Evolutionary conservation across 768 basidiomycete genomes (phyloP).

Genomic region (Boletus sp.): DNA sequence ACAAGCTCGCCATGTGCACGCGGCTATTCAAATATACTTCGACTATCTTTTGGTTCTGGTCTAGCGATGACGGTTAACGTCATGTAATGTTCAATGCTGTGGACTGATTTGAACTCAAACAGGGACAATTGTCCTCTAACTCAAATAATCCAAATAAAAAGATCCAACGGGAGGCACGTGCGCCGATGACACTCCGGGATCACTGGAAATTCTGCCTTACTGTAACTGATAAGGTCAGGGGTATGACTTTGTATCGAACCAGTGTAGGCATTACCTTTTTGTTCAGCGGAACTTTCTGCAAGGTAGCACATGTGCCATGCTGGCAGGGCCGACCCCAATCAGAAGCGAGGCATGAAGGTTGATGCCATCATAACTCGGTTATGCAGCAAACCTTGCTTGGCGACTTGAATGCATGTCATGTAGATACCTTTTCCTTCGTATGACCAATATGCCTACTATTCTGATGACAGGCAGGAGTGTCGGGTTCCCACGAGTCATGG

Average conservation of each 20-base stretch:
- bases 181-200: no score
- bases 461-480: no score
- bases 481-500: no score
- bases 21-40: not conserved
- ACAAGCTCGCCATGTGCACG: not conserved
- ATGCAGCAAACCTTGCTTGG: no score
- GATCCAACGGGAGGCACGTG: not conserved
- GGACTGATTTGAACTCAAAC: not conserved
- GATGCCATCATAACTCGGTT: not conserved
- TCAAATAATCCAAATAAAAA: not conserved
- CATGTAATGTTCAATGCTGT: not conserved
- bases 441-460: no score
- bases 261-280: not conserved
- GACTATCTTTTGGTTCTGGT: not conserved
- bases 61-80: not conserved
- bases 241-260: not conserved
- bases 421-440: no score
- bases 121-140: not conserved
- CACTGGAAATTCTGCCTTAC: no score
- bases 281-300: not conserved
- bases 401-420: no score
- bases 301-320: no score
- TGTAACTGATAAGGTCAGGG: not conserved
- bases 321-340: not conserved
- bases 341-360: not conserved